Percentiles rank a stretch among this genome's conserved stretches.
phyloP scores from a whole-genome alignment of 2,329 filamentous ascomycete species.

The Aspergillus sojae region DNA sequence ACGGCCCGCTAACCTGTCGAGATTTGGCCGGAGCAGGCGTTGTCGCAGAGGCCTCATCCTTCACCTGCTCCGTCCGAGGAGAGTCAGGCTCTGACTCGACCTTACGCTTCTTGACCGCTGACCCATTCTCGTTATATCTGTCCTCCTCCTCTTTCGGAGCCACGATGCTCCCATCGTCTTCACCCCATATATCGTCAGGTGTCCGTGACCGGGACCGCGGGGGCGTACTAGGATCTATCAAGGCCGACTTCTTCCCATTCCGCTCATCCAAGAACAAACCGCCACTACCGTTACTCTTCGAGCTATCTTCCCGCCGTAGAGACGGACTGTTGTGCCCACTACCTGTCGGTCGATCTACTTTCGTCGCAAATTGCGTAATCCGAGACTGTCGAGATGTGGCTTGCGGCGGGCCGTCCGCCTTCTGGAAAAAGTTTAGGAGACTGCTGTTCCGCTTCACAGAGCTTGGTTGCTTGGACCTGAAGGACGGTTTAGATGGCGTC shows the following conservation, averaged over 20 bases:
- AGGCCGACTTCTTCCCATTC: slow-evolving; percentile 20
- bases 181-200: slow-evolving; percentile 41
- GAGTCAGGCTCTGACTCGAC: slow-evolving; percentile 22
- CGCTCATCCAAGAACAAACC: slow-evolving; percentile 42
- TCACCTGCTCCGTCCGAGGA: slow-evolving; percentile 1
- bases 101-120: slow-evolving; percentile 38
- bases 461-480: slow-evolving; percentile 17
- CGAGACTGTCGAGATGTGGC: slow-evolving; percentile 54
- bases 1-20: slow-evolving; percentile 36
- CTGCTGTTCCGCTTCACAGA: slow-evolving; percentile 57
- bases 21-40: slow-evolving; percentile 9
- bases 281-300: slow-evolving; percentile 19
- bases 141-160: slow-evolving; percentile 20
- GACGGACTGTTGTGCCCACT: slow-evolving; percentile 17
- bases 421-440: slow-evolving; percentile 76
- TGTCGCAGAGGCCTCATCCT: slow-evolving; percentile 2
- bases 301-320: slow-evolving; percentile 15
- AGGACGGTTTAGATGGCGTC: slow-evolving; percentile 26
- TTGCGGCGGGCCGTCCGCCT: slow-evolving; percentile 58
- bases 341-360: slow-evolving; percentile 34
- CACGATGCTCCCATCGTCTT: slow-evolving; percentile 22
- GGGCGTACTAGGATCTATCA: background rate
- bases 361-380: slow-evolving; percentile 51
- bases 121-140: slow-evolving; percentile 36
- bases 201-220: slow-evolving; percentile 27